phyloP scores from a whole-genome alignment of 116 monocot genomes.

The Zostera marina region DNA sequence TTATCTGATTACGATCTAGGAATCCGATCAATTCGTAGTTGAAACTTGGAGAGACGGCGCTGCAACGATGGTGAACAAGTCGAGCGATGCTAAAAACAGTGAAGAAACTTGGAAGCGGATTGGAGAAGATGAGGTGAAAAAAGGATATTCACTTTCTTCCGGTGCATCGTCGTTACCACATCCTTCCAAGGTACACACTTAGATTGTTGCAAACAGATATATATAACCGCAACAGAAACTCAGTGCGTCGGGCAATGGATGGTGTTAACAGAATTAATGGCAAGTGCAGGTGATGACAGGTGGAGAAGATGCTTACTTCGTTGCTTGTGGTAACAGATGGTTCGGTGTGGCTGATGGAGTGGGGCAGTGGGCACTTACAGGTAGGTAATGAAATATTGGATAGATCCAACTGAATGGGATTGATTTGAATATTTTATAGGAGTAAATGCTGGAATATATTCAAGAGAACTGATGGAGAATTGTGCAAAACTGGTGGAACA shows the following conservation, averaged over 20 bases:
- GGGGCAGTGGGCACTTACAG: constrained; percentile 95
- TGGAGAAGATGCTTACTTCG: constrained; percentile 95
- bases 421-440: constrained; percentile 18
- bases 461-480: constrained; percentile 64
- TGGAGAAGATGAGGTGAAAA: no score
- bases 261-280: constrained; percentile 21
- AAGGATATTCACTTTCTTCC: constrained; percentile 39
- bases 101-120: no score
- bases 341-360: constrained; percentile 98
- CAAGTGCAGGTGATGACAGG: constrained; percentile 80
- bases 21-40: no score
- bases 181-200: constrained; percentile 71
- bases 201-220: neutral
- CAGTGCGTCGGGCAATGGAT: neutral
- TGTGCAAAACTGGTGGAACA: constrained; percentile 45
- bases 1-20: no score
- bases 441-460: constrained; percentile 84
- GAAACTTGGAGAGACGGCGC: no score
- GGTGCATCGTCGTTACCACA: constrained; percentile 76
- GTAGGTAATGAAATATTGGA: constrained; percentile 28
- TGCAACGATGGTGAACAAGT: no score
- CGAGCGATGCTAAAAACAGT: no score
- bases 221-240: neutral
- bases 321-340: constrained; percentile 48
- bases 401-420: neutral